Conservation (phyloP, 768 basidiomycete species). For the Calvatia gigantea region DNA sequence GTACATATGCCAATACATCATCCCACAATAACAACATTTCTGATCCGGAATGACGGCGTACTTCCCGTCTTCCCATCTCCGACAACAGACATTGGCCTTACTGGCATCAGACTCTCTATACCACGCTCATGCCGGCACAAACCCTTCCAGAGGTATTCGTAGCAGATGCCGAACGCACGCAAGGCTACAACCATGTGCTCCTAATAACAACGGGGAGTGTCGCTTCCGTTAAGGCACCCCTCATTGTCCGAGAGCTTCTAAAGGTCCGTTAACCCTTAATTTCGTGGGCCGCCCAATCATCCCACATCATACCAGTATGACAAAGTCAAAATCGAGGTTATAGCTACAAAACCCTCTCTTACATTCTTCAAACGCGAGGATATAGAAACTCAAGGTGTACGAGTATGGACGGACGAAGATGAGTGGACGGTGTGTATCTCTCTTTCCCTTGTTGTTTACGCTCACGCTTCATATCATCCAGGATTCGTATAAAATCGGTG, state of each 20-base stretch:
- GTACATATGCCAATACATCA: too few species aligned
- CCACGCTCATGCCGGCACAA: too few species aligned
- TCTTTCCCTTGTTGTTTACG: neutral
- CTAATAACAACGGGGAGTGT: conserved; percentile 94
- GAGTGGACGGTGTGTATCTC: conserved; percentile 86
- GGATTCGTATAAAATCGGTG: conserved; percentile 61
- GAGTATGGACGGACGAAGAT: conserved; percentile 87
- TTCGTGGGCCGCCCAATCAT: conserved; percentile 2
- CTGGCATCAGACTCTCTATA: too few species aligned
- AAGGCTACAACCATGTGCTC: conserved; percentile 60
- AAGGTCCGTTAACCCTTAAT: conserved; percentile 31
- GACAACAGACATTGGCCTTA: too few species aligned
- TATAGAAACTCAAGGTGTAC: conserved; percentile 47
- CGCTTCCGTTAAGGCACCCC: conserved; percentile 88
- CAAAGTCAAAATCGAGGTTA: conserved; percentile 77
- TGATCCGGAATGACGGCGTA: too few species aligned
- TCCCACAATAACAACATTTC: too few species aligned
- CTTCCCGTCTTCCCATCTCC: too few species aligned
- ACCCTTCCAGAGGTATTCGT: conserved; percentile 28
- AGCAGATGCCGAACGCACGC: conserved; percentile 36
- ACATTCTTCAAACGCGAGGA: conserved; percentile 66
- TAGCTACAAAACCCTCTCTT: conserved; percentile 74
- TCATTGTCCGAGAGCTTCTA: conserved; percentile 79
- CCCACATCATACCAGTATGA: conserved; percentile 46
- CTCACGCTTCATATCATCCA: neutral